Evolutionary conservation across 306 rosid species (phyloP).

Genomic region (Cucumis melo): DNA sequence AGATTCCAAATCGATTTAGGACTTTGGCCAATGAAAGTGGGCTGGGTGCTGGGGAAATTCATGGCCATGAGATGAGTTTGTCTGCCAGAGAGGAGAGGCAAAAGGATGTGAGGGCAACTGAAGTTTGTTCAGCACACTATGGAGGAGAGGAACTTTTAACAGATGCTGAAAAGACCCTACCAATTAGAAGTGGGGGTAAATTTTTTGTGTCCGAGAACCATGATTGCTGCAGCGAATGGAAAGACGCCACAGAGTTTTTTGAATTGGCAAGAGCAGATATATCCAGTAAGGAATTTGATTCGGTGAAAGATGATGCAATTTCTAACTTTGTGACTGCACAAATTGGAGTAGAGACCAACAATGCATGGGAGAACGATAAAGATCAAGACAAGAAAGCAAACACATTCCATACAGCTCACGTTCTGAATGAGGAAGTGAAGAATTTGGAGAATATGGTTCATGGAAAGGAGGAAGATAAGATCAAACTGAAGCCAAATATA

Average conservation of each 20-base stretch:
- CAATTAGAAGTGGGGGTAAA: slow-evolving; percentile 27
- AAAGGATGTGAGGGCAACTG: slow-evolving; percentile 28
- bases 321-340: slow-evolving; percentile 15
- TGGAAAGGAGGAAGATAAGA: slow-evolving; percentile 24
- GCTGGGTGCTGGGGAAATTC: slow-evolving; percentile 23
- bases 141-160: slow-evolving; percentile 25
- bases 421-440: slow-evolving; percentile 13
- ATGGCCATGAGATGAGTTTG: slow-evolving; percentile 17
- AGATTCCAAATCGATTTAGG: slow-evolving; percentile 18
- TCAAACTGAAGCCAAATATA: slow-evolving; percentile 24
- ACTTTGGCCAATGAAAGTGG: slow-evolving; percentile 26
- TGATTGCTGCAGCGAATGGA: slow-evolving; percentile 47
- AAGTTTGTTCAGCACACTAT: slow-evolving; percentile 20
- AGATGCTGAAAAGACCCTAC: slow-evolving; percentile 10
- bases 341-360: slow-evolving; percentile 26
- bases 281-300: slow-evolving; percentile 29
- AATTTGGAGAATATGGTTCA: slow-evolving; percentile 14
- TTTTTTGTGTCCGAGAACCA: slow-evolving; percentile 35
- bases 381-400: slow-evolving; percentile 7
- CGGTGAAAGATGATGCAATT: slow-evolving; percentile 19
- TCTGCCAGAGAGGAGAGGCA: slow-evolving; percentile 37
- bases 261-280: slow-evolving; percentile 68
- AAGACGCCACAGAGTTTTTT: slow-evolving; percentile 65
- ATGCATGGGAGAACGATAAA: slow-evolving; percentile 22
- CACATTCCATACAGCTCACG: slow-evolving; percentile 15